phyloP scores from a whole-genome alignment of 305 asterid species.

The Euphrasia arctica region DNA sequence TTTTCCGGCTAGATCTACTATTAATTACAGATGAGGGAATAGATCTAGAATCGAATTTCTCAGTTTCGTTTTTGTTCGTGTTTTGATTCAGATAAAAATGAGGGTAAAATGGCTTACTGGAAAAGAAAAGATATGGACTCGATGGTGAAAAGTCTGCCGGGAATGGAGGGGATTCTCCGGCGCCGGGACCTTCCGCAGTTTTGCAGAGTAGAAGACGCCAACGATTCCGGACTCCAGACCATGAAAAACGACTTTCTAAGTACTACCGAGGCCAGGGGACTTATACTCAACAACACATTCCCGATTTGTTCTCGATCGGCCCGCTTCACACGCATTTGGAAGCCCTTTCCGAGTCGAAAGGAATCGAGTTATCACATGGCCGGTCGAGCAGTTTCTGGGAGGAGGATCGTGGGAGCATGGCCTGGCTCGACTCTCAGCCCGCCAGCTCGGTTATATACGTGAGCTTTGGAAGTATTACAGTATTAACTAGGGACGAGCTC shows the following conservation, averaged over 20 bases:
- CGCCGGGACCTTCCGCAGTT: neutral
- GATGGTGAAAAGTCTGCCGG: neutral
- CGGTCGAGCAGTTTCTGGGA: slow-evolving; percentile 10
- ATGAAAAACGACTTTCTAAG: neutral
- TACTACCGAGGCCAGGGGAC: neutral
- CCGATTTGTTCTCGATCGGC: neutral
- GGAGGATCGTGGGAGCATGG: slow-evolving; percentile 1
- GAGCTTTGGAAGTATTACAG: neutral
- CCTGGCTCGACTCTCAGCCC: slow-evolving; percentile 7
- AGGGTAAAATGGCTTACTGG: neutral
- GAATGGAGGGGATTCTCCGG: neutral
- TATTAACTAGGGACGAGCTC: neutral
- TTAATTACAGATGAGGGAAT: neutral
- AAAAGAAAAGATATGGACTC: slow-evolving; percentile 5
- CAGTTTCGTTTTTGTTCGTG: neutral
- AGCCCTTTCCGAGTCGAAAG: neutral
- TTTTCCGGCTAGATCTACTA: neutral
- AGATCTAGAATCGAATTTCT: too few species aligned
- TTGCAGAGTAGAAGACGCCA: neutral
- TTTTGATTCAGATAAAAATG: neutral
- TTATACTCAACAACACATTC: neutral
- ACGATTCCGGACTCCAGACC: neutral
- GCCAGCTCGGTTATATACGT: neutral
- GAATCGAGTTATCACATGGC: neutral
- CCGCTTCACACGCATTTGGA: neutral